Conservation (phyloP, 805 yeast genomes). For the Diddensiella transvaalensis region DNA sequence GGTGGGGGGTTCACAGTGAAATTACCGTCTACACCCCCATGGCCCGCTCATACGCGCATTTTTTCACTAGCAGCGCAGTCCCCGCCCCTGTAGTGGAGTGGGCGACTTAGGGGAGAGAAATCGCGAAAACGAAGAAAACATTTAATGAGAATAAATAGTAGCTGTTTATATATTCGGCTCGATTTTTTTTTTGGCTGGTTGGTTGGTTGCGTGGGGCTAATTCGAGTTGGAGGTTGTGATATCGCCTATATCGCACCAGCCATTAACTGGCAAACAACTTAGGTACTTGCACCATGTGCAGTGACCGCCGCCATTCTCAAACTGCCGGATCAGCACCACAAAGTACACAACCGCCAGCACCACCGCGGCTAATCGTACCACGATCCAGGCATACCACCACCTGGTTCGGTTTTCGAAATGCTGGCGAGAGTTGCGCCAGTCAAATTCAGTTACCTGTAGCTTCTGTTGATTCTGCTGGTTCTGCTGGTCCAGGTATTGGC, state of each 20-base stretch:
- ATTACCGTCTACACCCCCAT: not conserved
- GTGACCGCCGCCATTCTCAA: slow-evolving; percentile 46
- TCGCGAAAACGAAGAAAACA: too few species aligned
- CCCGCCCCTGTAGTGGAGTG: too few species aligned
- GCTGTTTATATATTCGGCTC: too few species aligned
- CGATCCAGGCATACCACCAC: slow-evolving; percentile 50
- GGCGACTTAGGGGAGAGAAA: too few species aligned
- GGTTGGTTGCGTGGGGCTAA: too few species aligned
- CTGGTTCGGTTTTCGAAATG: slow-evolving; percentile 25
- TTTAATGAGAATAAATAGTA: too few species aligned
- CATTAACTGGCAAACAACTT: slow-evolving; percentile 65
- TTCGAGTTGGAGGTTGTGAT: slow-evolving; percentile 20
- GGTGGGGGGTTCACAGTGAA: not conserved
- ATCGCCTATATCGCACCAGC: slow-evolving; percentile 61
- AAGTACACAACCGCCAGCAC: slow-evolving; percentile 48
- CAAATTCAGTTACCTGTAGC: slow-evolving; percentile 23
- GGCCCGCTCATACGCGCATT: too few species aligned
- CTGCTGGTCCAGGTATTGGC: not conserved
- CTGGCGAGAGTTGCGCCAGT: slow-evolving; percentile 23
- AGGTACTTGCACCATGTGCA: slow-evolving; percentile 75
- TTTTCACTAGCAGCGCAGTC: too few species aligned
- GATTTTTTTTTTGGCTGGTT: too few species aligned
- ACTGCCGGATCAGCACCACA: slow-evolving; percentile 46
- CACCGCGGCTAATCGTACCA: slow-evolving; percentile 44
- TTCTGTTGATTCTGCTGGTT: slow-evolving; percentile 12